Evolutionary conservation across 2,329 filamentous ascomycete species (phyloP).

Genomic region (Diaporthe velutina): DNA sequence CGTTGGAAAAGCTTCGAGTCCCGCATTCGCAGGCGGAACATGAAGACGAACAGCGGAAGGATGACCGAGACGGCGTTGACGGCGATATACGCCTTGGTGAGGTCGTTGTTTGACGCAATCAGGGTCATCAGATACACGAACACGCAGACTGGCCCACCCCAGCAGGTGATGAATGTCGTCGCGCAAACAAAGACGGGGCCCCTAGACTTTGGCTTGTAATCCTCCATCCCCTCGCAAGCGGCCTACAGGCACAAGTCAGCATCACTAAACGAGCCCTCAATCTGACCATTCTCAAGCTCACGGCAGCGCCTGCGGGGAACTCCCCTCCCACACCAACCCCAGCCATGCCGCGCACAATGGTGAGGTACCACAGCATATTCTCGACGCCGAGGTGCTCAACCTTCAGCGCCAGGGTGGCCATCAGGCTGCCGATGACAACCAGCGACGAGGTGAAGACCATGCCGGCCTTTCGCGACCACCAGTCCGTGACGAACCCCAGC

Average conservation of each 20-base stretch:
- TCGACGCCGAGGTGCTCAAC: slow-evolving; percentile 42
- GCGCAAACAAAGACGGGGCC: slow-evolving; percentile 52
- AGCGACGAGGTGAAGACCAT: slow-evolving; percentile 48
- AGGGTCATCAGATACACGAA: slow-evolving; percentile 52
- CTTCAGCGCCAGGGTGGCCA: slow-evolving; percentile 53
- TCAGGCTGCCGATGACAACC: slow-evolving; percentile 48
- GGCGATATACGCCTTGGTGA: slow-evolving; percentile 45
- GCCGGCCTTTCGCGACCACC: slow-evolving; percentile 49
- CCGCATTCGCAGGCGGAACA: slow-evolving; percentile 51
- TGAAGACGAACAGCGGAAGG: slow-evolving; percentile 48
- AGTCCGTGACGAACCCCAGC: slow-evolving; percentile 49
- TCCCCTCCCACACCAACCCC: slow-evolving; percentile 54
- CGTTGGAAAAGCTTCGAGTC: slow-evolving; percentile 50
- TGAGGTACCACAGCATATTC: slow-evolving; percentile 54
- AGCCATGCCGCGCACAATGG: slow-evolving; percentile 51
- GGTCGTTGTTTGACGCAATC: slow-evolving; percentile 51
- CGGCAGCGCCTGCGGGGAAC: slow-evolving; percentile 53
- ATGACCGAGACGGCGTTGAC: slow-evolving; percentile 50
- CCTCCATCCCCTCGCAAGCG: slow-evolving; percentile 51
- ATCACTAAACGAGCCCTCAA: neutral
- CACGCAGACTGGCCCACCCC: slow-evolving; percentile 49
- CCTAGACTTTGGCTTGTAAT: slow-evolving; percentile 42
- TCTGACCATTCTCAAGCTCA: neutral
- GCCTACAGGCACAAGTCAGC: slow-evolving; percentile 31
- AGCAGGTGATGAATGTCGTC: slow-evolving; percentile 52